Evolutionary conservation across 2,329 filamentous ascomycete species (phyloP).

Genomic region (Aspergillus clavatus): DNA sequence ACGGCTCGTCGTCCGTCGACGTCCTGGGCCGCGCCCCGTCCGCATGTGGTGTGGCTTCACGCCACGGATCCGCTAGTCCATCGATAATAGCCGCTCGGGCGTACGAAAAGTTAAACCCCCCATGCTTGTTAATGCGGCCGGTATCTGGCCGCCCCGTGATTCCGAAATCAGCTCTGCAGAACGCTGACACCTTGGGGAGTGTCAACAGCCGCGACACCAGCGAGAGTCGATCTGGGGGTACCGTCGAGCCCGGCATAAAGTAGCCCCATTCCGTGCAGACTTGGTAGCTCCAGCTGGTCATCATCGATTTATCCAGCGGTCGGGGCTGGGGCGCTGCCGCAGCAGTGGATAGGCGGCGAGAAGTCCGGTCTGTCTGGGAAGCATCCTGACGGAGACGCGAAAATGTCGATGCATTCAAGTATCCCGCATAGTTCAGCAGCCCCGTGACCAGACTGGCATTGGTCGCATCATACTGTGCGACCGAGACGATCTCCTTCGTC

Average conservation of each 20-base stretch:
- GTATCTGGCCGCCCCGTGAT: slow-evolving; percentile 60
- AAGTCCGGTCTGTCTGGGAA: no score
- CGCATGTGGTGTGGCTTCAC: slow-evolving; percentile 66
- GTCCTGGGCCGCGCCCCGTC: slow-evolving; percentile 53
- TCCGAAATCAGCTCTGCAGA: slow-evolving; percentile 67
- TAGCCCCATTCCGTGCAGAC: slow-evolving; percentile 66
- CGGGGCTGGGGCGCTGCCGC: not conserved
- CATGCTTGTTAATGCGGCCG: slow-evolving; percentile 68
- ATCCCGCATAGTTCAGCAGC: slow-evolving; percentile 56
- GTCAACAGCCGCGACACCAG: slow-evolving; percentile 67
- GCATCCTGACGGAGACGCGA: slow-evolving; percentile 29
- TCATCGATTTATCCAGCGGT: slow-evolving; percentile 24
- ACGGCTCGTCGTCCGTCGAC: slow-evolving; percentile 63
- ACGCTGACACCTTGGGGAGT: slow-evolving; percentile 55
- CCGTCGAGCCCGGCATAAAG: slow-evolving; percentile 67
- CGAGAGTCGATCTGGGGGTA: slow-evolving; percentile 59
- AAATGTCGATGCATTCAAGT: slow-evolving; percentile 45
- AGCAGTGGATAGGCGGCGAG: not conserved
- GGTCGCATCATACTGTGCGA: slow-evolving; percentile 12
- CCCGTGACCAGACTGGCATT: slow-evolving; percentile 46
- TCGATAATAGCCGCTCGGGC: slow-evolving; percentile 72
- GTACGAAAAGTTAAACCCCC: slow-evolving; percentile 67
- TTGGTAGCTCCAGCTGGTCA: slow-evolving; percentile 56
- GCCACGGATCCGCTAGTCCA: slow-evolving; percentile 76
- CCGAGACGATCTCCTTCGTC: slow-evolving; percentile 1